Percentiles rank a stretch among this genome's conserved stretches.
These are phyloP conservation scores for Tremellales sp. DNA, from an alignment of 1,284 basidiomycete genomes.

Conservation along the genomic window DNA sequence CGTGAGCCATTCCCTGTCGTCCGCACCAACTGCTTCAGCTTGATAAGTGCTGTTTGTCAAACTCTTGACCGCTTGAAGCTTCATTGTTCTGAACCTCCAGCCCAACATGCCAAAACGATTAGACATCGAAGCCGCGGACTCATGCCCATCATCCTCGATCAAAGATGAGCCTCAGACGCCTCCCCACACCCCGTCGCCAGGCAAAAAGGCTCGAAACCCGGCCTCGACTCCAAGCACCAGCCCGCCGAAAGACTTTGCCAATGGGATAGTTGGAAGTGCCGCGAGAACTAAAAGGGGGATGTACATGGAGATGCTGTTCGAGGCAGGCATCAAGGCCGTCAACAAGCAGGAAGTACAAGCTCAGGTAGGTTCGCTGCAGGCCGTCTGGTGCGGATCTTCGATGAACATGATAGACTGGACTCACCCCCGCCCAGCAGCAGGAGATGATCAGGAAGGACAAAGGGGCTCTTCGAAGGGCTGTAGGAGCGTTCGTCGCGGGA, in stretches of 20 bases:
- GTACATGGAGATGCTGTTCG: slow-evolving; percentile 10
- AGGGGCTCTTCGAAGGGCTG: slow-evolving; percentile 9
- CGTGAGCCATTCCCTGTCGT: no score
- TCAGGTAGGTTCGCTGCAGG: slow-evolving; percentile 3
- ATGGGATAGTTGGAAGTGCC: not conserved
- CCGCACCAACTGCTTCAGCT: no score
- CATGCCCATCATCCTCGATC: not conserved
- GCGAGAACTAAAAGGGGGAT: slow-evolving; percentile 1
- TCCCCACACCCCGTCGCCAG: no score
- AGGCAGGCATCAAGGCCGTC: slow-evolving; percentile 7
- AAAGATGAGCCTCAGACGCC: not conserved
- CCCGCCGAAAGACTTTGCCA: no score
- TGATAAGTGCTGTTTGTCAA: no score
- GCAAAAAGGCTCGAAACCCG: not conserved
- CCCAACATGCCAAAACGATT: no score
- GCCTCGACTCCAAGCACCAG: not conserved
- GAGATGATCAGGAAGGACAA: slow-evolving; percentile 12
- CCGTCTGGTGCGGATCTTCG: no score
- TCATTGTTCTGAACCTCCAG: no score
- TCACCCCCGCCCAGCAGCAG: slow-evolving; percentile 6
- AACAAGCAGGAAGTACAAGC: slow-evolving; percentile 8
- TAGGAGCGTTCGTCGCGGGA: not conserved
- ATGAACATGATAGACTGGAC: slow-evolving; percentile 5
- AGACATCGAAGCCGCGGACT: not conserved
- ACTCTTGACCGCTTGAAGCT: no score